phyloP scores from a whole-genome alignment of 2,329 filamentous ascomycete genomes.

The Xylariomycetidae sp. region DNA sequence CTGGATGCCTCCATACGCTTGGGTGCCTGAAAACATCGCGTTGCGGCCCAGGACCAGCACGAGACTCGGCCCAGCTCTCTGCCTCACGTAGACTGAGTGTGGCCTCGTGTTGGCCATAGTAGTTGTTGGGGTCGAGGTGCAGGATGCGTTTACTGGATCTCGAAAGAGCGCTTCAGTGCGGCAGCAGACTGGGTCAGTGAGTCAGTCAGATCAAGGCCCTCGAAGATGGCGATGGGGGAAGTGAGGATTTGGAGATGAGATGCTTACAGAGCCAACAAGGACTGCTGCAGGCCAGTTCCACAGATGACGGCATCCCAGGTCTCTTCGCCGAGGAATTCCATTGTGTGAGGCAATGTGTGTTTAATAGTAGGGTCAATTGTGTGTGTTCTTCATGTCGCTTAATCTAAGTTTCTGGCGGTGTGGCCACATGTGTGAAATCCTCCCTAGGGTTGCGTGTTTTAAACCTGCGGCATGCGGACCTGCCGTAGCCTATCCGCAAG shows the following conservation, averaged over 20 bases:
- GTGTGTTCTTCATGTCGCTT: too few species aligned
- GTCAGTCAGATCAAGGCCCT: constrained; percentile 64
- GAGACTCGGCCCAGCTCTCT: constrained; percentile 62
- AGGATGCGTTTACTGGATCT: constrained; percentile 87
- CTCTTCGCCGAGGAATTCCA: constrained; percentile 72
- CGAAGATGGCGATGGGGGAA: constrained; percentile 7
- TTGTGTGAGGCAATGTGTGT: too few species aligned
- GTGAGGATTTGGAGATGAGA: constrained; percentile 9
- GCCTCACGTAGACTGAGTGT: constrained; percentile 80
- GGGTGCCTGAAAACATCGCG: constrained; percentile 31
- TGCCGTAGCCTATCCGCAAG: too few species aligned
- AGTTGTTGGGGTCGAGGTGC: constrained; percentile 81
- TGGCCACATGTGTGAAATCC: too few species aligned
- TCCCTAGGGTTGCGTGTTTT: too few species aligned
- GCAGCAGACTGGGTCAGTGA: constrained; percentile 57
- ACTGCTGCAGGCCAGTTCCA: constrained; percentile 74
- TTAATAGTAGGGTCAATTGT: too few species aligned
- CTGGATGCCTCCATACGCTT: constrained; percentile 31
- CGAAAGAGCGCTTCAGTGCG: constrained; percentile 72
- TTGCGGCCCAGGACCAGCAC: constrained; percentile 20
- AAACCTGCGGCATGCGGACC: too few species aligned
- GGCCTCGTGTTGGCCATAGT: constrained; percentile 83
- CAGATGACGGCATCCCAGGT: constrained; percentile 76
- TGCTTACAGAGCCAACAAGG: constrained; percentile 71
- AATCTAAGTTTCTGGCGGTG: too few species aligned